phyloP scores from a whole-genome alignment of 495 filamentous ascomycete species.

The Lepraria neglecta region DNA sequence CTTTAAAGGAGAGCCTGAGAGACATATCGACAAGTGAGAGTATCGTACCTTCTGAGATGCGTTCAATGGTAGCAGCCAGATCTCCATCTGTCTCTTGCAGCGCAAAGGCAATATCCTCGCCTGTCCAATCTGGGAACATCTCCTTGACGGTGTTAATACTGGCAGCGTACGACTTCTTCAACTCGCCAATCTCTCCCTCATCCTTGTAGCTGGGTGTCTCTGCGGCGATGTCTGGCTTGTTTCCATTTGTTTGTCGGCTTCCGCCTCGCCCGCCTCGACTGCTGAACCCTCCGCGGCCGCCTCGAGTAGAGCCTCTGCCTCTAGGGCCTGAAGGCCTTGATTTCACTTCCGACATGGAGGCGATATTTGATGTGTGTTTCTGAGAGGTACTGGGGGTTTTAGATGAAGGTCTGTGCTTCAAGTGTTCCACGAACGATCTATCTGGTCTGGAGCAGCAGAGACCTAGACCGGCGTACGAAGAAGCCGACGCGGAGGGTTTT shows the following conservation, averaged over 20 bases:
- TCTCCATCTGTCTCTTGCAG: constrained; percentile 89
- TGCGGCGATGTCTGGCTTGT: constrained; percentile 44
- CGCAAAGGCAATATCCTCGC: constrained; percentile 84
- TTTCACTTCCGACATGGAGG: constrained; percentile 85
- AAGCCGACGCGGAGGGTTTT: not conserved
- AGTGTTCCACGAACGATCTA: constrained; percentile 23
- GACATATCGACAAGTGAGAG: constrained; percentile 5
- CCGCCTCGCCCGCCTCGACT: constrained; percentile 62
- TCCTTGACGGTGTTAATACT: constrained; percentile 75
- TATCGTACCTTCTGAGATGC: constrained; percentile 80
- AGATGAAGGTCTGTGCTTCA: constrained; percentile 17
- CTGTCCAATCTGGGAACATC: constrained; percentile 86
- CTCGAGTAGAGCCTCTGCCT: constrained; percentile 74
- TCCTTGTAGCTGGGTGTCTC: constrained; percentile 62
- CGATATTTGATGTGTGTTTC: constrained; percentile 27
- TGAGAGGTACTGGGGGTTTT: constrained; percentile 11
- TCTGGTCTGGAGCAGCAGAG: constrained; percentile 22
- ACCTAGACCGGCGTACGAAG: not conserved
- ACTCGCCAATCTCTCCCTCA: constrained; percentile 80
- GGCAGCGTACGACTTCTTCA: constrained; percentile 78
- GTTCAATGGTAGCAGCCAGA: constrained; percentile 72
- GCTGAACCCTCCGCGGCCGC: constrained; percentile 75
- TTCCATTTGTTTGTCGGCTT: constrained; percentile 65
- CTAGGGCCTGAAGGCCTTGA: constrained; percentile 67
- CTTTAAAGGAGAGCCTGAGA: constrained; percentile 16